Evolutionary conservation across 2,329 filamentous ascomycete genomes (phyloP).

Genomic region (Zymoseptoria pseudotritici): DNA sequence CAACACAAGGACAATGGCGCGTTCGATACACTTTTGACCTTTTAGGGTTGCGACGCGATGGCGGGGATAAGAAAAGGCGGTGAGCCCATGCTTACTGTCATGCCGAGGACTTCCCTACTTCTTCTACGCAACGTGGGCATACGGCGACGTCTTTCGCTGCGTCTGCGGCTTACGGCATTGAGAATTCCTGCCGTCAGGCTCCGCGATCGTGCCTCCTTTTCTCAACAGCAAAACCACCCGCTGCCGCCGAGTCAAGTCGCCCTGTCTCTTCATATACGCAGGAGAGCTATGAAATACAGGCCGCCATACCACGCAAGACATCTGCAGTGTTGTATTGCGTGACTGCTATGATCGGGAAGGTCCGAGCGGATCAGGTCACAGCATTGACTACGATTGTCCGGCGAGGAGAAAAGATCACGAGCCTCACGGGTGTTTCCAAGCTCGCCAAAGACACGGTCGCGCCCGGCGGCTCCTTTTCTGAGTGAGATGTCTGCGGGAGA

Average conservation of each 20-base stretch:
- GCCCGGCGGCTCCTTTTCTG: background rate
- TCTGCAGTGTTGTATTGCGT: background rate
- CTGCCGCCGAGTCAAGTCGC: background rate
- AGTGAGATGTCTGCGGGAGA: background rate
- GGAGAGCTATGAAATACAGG: background rate
- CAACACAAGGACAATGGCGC: too few relatives aligned
- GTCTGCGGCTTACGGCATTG: background rate
- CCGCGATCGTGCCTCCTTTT: background rate
- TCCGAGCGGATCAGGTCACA: background rate
- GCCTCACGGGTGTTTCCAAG: background rate
- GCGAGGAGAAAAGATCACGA: background rate
- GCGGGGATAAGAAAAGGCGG: background rate
- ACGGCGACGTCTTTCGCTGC: background rate
- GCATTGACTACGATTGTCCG: background rate
- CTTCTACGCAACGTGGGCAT: background rate
- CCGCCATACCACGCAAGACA: background rate
- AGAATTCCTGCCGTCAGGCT: background rate
- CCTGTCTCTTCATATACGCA: too few relatives aligned
- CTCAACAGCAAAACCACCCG: background rate
- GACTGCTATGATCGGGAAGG: background rate
- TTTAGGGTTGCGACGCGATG: background rate
- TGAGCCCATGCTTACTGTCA: background rate
- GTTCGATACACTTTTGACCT: background rate
- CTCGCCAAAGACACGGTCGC: background rate
- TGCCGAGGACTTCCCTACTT: background rate